Base-by-base conservation (phyloP, 305 asterid genomes). In the Solanum hybrid region DNA sequence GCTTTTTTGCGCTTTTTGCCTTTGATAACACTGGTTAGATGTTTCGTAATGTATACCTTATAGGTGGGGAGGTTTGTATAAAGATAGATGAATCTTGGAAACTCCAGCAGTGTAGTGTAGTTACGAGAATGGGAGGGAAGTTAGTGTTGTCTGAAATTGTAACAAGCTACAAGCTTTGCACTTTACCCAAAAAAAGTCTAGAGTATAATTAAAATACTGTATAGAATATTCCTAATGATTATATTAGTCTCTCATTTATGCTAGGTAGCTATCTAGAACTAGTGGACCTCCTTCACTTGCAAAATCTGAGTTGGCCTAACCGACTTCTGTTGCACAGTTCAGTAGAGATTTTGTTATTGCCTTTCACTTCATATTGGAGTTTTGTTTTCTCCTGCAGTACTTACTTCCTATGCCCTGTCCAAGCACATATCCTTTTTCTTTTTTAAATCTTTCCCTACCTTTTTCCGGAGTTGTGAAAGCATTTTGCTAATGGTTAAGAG, bases 401-500 rank as follows among this genome's bases (percentile, higher is more conserved):
- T 57, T 80, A 38, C 68, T 38, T 80, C 68, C 65, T 38, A n/a
- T 38, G 68, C 68, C 68, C 86, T 24, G 68, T 80, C 68, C 86
- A 80, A 24, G 68, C 68, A 13, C 86, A 80, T 80, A 33, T n/a
- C 68, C 81, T 27, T 36, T 27, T 37, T 79, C 2, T 79, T 68
- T 20, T 68, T 68, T n/a, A n/a, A 22, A 14, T 31, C 65, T 79
- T 41, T 79, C 68, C 51, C 29, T 79, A 31, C 34, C 17, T 72
- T 79, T 79, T 80, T 37, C 11, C 61, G 32, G 86, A 80, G 65
- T 80, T n/a, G 39, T 38, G 86, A 38, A 38, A 38, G n/a, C 65
- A 80, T 38, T 91, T 22, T 90, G 89, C 93, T 24, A 94, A 89
- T 29, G 3, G 79, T 79, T 84, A 90, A 45, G 89, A 89, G 73